Conservation (phyloP, 208 protist species). For the Wallacemonas collosoma region DNA sequence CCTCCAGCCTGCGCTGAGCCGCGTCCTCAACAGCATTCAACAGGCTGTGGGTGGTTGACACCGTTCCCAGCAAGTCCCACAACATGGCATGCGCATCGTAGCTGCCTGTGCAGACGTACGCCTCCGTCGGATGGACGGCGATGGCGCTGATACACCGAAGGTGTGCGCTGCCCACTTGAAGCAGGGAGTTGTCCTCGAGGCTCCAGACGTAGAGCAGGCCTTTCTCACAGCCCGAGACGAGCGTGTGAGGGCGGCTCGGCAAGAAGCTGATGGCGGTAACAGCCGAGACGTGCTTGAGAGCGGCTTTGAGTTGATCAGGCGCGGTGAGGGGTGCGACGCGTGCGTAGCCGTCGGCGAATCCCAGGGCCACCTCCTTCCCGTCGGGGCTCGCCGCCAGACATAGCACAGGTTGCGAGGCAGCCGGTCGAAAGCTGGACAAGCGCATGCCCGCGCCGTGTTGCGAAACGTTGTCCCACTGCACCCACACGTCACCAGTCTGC, state of each 20-base stretch:
- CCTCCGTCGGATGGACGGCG: slow-evolving; percentile 52
- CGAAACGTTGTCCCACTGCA: slow-evolving; percentile 64
- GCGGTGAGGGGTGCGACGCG: slow-evolving; percentile 37
- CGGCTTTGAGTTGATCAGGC: slow-evolving; percentile 27
- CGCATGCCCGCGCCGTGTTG: slow-evolving; percentile 62
- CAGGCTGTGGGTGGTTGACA: slow-evolving; percentile 29
- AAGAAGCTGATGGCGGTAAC: slow-evolving; percentile 73
- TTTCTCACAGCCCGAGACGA: slow-evolving; percentile 90
- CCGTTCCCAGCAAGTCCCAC: slow-evolving; percentile 48
- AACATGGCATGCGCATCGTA: slow-evolving; percentile 66
- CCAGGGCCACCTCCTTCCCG: slow-evolving; percentile 57
- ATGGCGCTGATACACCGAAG: slow-evolving; percentile 60
- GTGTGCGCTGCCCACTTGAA: slow-evolving; percentile 59
- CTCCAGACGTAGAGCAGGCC: slow-evolving; percentile 89
- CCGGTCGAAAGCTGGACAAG: slow-evolving; percentile 28
- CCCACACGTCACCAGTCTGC: slow-evolving; percentile 32
- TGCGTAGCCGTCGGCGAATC: slow-evolving; percentile 52
- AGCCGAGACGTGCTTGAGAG: slow-evolving; percentile 35
- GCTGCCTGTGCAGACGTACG: slow-evolving; percentile 55
- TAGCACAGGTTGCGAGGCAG: slow-evolving; percentile 42
- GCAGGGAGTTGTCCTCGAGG: slow-evolving; percentile 61
- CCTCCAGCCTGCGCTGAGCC: no score
- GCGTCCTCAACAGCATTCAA: slow-evolving; percentile 12
- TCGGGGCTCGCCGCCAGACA: slow-evolving; percentile 56
- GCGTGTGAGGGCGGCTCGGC: slow-evolving; percentile 56